Percentiles rank a stretch among this genome's conserved stretches.
phyloP scores from a whole-genome alignment of 2,329 filamentous ascomycete species.

The Aspergillus amoenus region DNA sequence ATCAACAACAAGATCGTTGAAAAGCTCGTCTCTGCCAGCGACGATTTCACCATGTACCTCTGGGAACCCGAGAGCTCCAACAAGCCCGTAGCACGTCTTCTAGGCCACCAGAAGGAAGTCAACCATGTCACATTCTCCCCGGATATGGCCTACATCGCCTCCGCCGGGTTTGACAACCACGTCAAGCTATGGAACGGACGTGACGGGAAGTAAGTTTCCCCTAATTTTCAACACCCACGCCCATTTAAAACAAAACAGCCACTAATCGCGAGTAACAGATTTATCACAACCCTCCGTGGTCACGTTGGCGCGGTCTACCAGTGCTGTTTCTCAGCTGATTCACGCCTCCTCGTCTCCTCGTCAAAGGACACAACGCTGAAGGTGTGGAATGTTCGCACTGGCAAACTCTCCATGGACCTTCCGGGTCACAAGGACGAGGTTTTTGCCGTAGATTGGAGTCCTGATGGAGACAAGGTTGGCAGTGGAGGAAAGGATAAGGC shows the following conservation, averaged over 20 bases:
- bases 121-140: constrained; percentile 95
- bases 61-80: constrained; percentile 79
- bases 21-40: constrained; percentile 82
- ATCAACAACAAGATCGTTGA: constrained; percentile 76
- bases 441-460: constrained; percentile 92
- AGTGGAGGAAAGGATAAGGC: constrained; percentile 91
- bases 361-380: constrained; percentile 94
- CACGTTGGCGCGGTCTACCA: constrained; percentile 93
- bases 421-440: constrained; percentile 92
- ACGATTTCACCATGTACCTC: constrained; percentile 95
- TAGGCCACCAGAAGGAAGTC: constrained; percentile 96
- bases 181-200: constrained; percentile 86
- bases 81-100: constrained; percentile 82
- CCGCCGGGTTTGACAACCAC: constrained; percentile 88
- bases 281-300: constrained; percentile 82
- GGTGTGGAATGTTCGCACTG: constrained; percentile 86
- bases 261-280: constrained; percentile 48
- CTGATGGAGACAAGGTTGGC: constrained; percentile 82
- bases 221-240: neutral
- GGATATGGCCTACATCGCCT: constrained; percentile 83
- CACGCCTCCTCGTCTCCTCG: constrained; percentile 78
- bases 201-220: constrained; percentile 55
- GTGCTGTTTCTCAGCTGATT: constrained; percentile 89
- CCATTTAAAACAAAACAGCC: no score
- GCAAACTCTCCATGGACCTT: constrained; percentile 78